Evolutionary conservation across 2,329 filamentous ascomycete species (phyloP).

Genomic region (Aspergillus ochraceoroseus): DNA sequence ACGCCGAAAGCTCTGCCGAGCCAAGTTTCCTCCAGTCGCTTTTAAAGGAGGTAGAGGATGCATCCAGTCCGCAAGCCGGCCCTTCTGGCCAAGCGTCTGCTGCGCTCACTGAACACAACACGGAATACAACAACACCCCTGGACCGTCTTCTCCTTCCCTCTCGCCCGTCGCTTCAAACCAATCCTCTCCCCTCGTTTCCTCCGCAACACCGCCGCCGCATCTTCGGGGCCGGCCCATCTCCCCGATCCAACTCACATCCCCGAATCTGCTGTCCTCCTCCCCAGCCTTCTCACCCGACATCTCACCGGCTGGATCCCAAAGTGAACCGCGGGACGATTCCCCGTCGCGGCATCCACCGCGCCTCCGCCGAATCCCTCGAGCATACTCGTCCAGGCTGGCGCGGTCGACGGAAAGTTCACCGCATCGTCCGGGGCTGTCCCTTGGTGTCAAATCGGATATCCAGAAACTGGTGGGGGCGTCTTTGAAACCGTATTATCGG

Average conservation of each 20-base stretch:
- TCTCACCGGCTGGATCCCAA: conserved; percentile 59
- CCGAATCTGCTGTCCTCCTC: conserved; percentile 28
- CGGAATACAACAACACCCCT: too few relatives aligned
- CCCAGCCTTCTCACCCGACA: conserved; percentile 61
- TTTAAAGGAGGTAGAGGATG: conserved; percentile 76
- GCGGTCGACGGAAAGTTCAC: conserved; percentile 61
- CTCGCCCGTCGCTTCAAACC: conserved; percentile 40
- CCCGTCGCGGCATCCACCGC: conserved; percentile 14
- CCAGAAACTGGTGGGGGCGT: conserved; percentile 78
- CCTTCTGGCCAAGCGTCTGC: conserved; percentile 36
- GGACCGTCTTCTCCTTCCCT: conserved; percentile 42
- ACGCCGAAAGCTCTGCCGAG: conserved; percentile 44
- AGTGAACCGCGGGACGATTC: conserved; percentile 21
- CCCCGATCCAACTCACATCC: conserved; percentile 35
- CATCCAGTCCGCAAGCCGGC: conserved; percentile 32
- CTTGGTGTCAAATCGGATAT: conserved; percentile 82
- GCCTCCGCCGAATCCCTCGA: conserved; percentile 25
- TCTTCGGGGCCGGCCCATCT: conserved; percentile 32
- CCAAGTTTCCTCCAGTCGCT: conserved; percentile 83
- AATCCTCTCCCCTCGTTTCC: conserved; percentile 38
- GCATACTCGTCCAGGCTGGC: conserved; percentile 20
- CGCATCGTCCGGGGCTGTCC: conserved; percentile 61
- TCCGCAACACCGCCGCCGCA: conserved; percentile 39
- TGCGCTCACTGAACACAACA: conserved; percentile 34
- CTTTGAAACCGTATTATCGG: conserved; percentile 76